Base-by-base conservation (phyloP, 2,329 filamentous ascomycete genomes). In the Neocucurbitaria cava region DNA sequence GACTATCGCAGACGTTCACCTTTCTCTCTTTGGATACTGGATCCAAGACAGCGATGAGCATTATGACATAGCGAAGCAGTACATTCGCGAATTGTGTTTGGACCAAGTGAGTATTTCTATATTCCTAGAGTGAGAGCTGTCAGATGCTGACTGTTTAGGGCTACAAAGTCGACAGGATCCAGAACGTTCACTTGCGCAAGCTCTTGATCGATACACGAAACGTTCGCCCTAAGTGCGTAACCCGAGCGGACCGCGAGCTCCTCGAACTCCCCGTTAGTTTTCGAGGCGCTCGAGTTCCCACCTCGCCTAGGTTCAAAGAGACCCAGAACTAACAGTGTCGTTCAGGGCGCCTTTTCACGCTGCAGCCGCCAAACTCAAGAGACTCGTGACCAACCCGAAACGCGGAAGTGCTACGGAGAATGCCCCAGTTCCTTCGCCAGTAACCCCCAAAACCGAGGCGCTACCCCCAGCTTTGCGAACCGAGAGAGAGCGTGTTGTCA, bases 51-150 rank as follows among this genome's bases (percentile, higher is more conserved):
- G 57, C 17, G 17, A 46, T 1, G 54, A 63, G 15, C 59, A 73
- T 49, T 71, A 67, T 21, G 33, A 64, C 1, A 20, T 57, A 11
- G 70, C 68, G 0, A 70, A 58, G 43, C 28, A 47, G n/a, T 45
- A 68, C 20, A 60, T 74, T 23, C 62, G 71, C 2, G 69, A 74
- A 54, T 45, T 74, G 4, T 49, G 41, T 5, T 42, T 71, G 1
- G 68, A 71, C 33, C 66, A 69, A 53, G 70, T 70, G 35, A 36
- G 48, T 45, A 9, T 11, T n/a, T 33, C 18, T 28, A n/a, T 23
- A 30, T 15, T 2, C 2, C 6, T 9, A 20, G 28, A 11, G 5
- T n/a, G 5, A 5, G 9, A 13, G 9, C 17, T 20, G 17, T 30
- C 24, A 15, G 7, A 38, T 38, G 39, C 28, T 49, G 20, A 54